phyloP scores from a whole-genome alignment of 108 stramenopile genomes.

The Nitzschia inconspicua region DNA sequence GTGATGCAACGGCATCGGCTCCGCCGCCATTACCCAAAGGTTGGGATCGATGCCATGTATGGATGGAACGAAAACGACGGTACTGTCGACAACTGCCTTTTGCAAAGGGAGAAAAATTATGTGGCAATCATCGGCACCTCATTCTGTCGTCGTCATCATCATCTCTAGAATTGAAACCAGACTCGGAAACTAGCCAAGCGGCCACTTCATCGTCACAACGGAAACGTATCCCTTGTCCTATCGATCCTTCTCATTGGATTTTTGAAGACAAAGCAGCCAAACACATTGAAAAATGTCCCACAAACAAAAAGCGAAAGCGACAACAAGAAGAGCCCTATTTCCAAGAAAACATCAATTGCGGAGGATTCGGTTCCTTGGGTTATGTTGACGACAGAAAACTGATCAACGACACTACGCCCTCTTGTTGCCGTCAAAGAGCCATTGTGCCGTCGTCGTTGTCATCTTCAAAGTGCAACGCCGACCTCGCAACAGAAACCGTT shows the following conservation, averaged over 20 bases:
- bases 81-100: constrained; percentile 55
- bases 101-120: constrained; percentile 28
- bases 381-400: neutral
- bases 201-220: constrained; percentile 12
- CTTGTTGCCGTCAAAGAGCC: too few species aligned
- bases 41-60: constrained; percentile 80
- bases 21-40: constrained; percentile 24
- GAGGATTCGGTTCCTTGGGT: constrained; percentile 57
- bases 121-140: constrained; percentile 49
- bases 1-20: neutral
- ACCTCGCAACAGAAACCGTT: constrained; percentile 11
- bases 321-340: constrained; percentile 43
- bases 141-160: too few species aligned
- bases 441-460: neutral
- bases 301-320: constrained; percentile 38
- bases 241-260: constrained; percentile 78
- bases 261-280: constrained; percentile 55
- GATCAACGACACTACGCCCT: neutral
- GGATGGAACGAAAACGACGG: constrained; percentile 43
- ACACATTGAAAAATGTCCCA: constrained; percentile 71
- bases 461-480: neutral
- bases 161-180: constrained; percentile 10
- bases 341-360: constrained; percentile 51
- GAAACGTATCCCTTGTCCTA: constrained; percentile 80
- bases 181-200: neutral